Evolutionary conservation across 257 asterid genomes (phyloP), one percentile per base, ranked within the genome.

Genomic region (Solanum medicagineum): DNA sequence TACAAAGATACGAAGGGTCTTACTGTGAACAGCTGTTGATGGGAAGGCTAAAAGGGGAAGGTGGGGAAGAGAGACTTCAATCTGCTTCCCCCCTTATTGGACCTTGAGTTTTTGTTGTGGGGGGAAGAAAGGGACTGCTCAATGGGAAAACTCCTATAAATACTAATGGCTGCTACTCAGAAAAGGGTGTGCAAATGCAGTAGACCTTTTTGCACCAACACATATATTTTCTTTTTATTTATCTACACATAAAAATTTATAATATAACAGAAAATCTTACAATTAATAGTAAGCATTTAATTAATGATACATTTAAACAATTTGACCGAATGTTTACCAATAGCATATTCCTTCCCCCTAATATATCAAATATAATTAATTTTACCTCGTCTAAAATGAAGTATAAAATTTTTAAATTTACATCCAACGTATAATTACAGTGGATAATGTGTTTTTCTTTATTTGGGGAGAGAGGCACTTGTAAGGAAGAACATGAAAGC

Each of bases 81-180:
- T 86, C 85, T 81, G 86, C 87, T 90, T 85, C 89, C 90, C 93
- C 90, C 88, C 84, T 83, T 82, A 85, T 87, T 89, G 91, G 88
- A 90, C 89, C 89, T 82, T 69, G 87, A 59, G 81, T 63, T 55
- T 70, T 85, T 62, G 84, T 87, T 83, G 84, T 83, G 84, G 84
- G 84, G 60, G 84, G 69, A 66, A 84, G 88, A 89, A 85, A 88
- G 89, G 57, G 90, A 90, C 89, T 84, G 90, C 80, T 81, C 7
- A 65, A 53, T 79, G 75, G 71, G 79, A 70, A 80, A 86, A 91
- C 82, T 89, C 91, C 89, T 86, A 85, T 82, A 26, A 53, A 79
- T 53, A 26, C 49, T 79, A 79, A 79, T 79, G 83, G 65, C 83
- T 79, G 83, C 83, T 79, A 26, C 65, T 40, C 24, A 26, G 6